These are phyloP conservation scores for Cenchrus fungigraminus DNA, from an alignment of 176 grass and related monocot genomes.

Conservation along the genomic window DNA sequence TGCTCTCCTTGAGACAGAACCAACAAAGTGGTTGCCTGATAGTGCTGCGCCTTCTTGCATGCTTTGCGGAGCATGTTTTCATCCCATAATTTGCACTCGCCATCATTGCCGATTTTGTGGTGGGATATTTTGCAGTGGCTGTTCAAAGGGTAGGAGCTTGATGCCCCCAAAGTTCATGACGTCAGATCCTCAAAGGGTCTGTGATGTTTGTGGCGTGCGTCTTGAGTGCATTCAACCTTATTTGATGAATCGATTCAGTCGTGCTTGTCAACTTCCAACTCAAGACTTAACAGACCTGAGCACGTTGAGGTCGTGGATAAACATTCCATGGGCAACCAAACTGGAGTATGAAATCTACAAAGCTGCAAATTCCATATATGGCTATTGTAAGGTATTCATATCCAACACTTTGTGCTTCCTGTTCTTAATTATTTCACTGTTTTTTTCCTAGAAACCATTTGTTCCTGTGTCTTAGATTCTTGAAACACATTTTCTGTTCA, in stretches of 20 bases:
- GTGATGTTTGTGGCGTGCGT: constrained; percentile 82
- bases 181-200: constrained; percentile 84
- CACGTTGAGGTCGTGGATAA: constrained; percentile 84
- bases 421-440: constrained; percentile 16
- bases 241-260: constrained; percentile 76
- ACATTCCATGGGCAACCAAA: constrained; percentile 67
- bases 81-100: constrained; percentile 78
- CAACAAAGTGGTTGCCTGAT: constrained; percentile 83
- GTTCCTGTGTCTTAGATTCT: neutral
- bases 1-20: constrained; percentile 75
- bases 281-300: constrained; percentile 86
- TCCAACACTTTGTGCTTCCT: neutral
- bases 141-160: constrained; percentile 85
- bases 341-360: constrained; percentile 99
- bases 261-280: constrained; percentile 66
- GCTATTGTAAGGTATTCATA: constrained; percentile 75
- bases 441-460: neutral
- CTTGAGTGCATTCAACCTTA: constrained; percentile 71
- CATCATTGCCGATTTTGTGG: constrained; percentile 96
- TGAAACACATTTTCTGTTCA: constrained; percentile 2
- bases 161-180: constrained; percentile 82
- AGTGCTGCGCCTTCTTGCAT: constrained; percentile 84
- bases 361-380: constrained; percentile 75
- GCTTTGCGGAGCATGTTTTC: constrained; percentile 71
- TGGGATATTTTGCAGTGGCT: constrained; percentile 75